These are phyloP conservation scores for Colletotrichum filicis DNA, from an alignment of 2,329 filamentous ascomycete genomes.

Conservation along the genomic window DNA sequence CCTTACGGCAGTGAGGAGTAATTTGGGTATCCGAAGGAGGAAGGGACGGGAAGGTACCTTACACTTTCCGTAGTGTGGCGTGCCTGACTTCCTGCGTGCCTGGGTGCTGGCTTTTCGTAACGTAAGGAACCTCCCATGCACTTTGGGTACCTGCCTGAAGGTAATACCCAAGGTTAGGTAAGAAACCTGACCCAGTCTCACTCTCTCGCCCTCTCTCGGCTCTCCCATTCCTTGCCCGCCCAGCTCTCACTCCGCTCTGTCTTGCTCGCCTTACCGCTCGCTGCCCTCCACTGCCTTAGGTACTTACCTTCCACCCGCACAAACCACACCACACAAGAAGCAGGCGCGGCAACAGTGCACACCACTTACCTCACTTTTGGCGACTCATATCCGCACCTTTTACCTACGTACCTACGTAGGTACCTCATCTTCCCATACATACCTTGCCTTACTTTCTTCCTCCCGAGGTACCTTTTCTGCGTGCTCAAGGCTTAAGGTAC, in stretches of 20 bases:
- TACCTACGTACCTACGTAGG: too few species aligned
- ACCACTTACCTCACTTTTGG: neutral
- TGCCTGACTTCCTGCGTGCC: neutral
- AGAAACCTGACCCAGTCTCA: neutral
- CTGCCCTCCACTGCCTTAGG: slow-evolving; percentile 9
- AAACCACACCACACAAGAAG: neutral
- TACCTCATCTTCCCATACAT: too few species aligned
- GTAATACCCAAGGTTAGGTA: neutral
- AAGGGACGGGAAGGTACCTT: neutral
- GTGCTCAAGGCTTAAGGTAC: neutral
- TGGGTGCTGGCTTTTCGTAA: neutral
- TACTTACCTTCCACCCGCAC: slow-evolving; percentile 3
- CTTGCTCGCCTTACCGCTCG: slow-evolving; percentile 20
- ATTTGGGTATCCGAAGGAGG: neutral
- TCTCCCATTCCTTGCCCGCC: neutral
- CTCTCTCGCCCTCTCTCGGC: neutral
- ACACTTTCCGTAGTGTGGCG: neutral
- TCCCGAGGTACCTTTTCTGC: slow-evolving; percentile 2
- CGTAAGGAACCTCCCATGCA: neutral
- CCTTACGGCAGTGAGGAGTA: slow-evolving; percentile 28
- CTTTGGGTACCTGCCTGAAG: slow-evolving; percentile 3
- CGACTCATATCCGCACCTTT: neutral
- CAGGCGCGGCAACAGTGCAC: neutral
- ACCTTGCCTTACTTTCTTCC: neutral
- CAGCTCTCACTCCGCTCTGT: slow-evolving; percentile 2